These are phyloP conservation scores for Psidium guajava DNA, from an alignment of 345 rosid species.

Conservation along the genomic window DNA sequence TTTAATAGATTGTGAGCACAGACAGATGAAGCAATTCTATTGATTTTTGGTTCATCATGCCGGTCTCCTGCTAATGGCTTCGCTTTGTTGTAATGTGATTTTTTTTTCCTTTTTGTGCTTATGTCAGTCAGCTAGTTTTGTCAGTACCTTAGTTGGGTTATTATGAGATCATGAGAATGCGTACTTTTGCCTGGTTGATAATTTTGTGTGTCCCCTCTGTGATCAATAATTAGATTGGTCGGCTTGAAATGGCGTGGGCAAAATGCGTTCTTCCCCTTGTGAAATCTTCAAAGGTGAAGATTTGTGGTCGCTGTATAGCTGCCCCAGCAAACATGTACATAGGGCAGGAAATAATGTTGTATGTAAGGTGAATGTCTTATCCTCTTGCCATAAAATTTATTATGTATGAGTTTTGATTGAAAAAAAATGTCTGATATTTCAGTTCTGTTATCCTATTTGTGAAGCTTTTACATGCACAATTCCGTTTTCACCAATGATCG, in stretches of 20 bases:
- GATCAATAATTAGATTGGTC: conserved; percentile 25
- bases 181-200: not conserved
- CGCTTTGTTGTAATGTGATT: not conserved
- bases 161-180: not conserved
- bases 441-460: not conserved
- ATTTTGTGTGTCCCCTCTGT: not conserved
- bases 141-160: not conserved
- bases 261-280: conserved; percentile 35
- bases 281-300: conserved; percentile 27
- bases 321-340: conserved; percentile 29
- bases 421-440: not conserved
- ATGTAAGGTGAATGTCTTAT: conserved; percentile 19
- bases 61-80: not conserved
- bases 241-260: conserved; percentile 53
- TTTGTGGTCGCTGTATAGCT: conserved; percentile 34
- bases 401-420: not conserved
- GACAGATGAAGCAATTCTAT: not conserved
- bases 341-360: conserved; percentile 41
- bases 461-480: conserved; percentile 39
- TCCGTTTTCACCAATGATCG: conserved; percentile 28
- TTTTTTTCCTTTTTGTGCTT: not conserved
- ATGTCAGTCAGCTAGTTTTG: not conserved
- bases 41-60: not conserved
- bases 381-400: not conserved
- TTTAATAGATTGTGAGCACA: not conserved